phyloP scores from a whole-genome alignment of 495 filamentous ascomycete genomes.

The Xylaria flabelliformis region DNA sequence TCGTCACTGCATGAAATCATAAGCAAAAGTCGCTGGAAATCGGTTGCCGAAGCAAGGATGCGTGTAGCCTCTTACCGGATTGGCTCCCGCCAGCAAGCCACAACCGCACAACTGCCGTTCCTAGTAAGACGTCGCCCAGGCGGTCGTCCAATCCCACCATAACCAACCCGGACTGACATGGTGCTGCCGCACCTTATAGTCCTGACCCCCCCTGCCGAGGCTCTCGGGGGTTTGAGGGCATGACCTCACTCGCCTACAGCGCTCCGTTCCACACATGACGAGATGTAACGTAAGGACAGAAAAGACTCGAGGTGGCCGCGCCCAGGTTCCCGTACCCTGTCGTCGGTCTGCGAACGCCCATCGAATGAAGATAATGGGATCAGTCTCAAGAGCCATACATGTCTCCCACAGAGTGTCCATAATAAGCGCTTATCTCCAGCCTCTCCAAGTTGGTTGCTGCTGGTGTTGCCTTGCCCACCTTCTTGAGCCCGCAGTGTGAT shows the following conservation, averaged over 20 bases:
- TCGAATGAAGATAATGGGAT: not conserved
- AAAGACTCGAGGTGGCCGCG: not conserved
- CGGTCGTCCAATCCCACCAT: conserved; percentile 10
- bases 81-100: conserved; percentile 16
- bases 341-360: not conserved
- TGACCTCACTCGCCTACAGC: conserved; percentile 18
- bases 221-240: conserved; percentile 6
- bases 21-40: conserved; percentile 8
- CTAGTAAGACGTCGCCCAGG: conserved; percentile 13
- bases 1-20: conserved; percentile 10
- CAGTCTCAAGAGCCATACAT: conserved; percentile 1
- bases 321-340: not conserved
- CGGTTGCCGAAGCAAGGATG: conserved; percentile 17
- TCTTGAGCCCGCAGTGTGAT: not conserved
- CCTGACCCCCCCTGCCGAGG: conserved; percentile 18
- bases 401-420: not conserved
- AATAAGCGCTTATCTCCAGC: conserved; percentile 15
- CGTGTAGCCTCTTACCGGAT: conserved; percentile 10
- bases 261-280: conserved; percentile 5
- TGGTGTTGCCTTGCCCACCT: conserved; percentile 6
- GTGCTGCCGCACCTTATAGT: not conserved
- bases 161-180: not conserved
- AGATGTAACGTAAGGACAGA: conserved; percentile 17
- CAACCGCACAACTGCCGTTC: conserved; percentile 27
- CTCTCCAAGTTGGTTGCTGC: not conserved